Evolutionary conservation across 768 basidiomycete genomes (phyloP).

Genomic region (Baorangia bicolor): DNA sequence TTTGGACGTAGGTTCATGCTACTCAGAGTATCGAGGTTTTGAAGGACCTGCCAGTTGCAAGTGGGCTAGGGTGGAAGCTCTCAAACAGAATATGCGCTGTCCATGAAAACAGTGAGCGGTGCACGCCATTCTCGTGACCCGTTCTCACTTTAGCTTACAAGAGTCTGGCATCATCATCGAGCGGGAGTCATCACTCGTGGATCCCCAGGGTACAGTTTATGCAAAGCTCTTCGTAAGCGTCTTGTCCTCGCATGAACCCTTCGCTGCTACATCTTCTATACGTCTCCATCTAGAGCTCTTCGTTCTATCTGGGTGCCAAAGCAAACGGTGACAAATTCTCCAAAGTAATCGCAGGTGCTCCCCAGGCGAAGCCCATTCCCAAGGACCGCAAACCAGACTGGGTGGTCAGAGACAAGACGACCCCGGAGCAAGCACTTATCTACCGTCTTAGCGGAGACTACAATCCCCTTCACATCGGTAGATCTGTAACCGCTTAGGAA

Average conservation of each 20-base stretch:
- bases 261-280: not conserved
- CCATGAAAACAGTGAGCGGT: slow-evolving; percentile 73
- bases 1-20: slow-evolving; percentile 61
- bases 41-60: slow-evolving; percentile 71
- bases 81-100: slow-evolving; percentile 65
- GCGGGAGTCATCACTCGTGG: slow-evolving; percentile 59
- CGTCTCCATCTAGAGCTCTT: slow-evolving; percentile 45
- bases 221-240: slow-evolving; percentile 58
- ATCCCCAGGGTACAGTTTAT: slow-evolving; percentile 57
- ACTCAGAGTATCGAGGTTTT: slow-evolving; percentile 79
- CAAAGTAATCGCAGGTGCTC: slow-evolving; percentile 59
- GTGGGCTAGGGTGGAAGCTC: slow-evolving; percentile 78
- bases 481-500: slow-evolving; percentile 5
- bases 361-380: slow-evolving; percentile 58
- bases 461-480: slow-evolving; percentile 76
- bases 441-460: slow-evolving; percentile 80
- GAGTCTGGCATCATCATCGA: slow-evolving; percentile 77
- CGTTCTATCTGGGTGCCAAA: slow-evolving; percentile 69
- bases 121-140: not conserved
- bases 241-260: not conserved
- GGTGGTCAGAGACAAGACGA: slow-evolving; percentile 59
- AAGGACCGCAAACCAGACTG: slow-evolving; percentile 61
- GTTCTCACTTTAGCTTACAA: slow-evolving; percentile 25
- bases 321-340: slow-evolving; percentile 60
- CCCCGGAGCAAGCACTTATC: slow-evolving; percentile 62